Evolutionary conservation across 1,284 basidiomycete genomes (phyloP), one percentile per base, ranked within the genome.

Genomic region (Pseudozyma tsukubaensis): DNA sequence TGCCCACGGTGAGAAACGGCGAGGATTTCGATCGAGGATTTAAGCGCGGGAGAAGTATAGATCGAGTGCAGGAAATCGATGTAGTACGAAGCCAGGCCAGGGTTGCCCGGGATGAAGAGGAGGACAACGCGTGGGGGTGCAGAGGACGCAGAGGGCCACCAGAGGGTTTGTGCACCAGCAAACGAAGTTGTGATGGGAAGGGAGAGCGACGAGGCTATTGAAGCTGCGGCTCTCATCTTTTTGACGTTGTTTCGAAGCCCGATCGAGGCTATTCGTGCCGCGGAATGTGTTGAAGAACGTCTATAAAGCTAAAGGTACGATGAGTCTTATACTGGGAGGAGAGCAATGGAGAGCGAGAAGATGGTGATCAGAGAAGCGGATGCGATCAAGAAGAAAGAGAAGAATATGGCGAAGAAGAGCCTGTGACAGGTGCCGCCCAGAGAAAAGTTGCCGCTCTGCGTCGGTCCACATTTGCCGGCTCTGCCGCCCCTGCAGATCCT

Each of bases 91-190:
- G 56, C 35, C 6, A 81, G 29, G 4, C 79, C 79, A 0, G 79
- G 79, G 52, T 81, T 81, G 44, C 79, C 79, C 0, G 76, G 76
- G 34, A 81, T 72, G 50, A 81, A 80, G 47, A 81, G 53, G 1
- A 81, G 43, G 13, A 78, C 62, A 1, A 76, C 60, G 8, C 59
- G 54, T 4, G 78, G 78, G 6, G 56, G 51, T 0, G 7, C 1
- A 1, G 59, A 32, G 3, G 52, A 49, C 14, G 59, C 14, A 1
- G 47, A 53, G 0, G 76, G 78, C 70, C 73, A 79, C 72, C 70
- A 76, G 4, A 74, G 63, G 12, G 73, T 57, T 24, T 70, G 64
- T 10, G 72, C 71, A 5, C 76, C 76, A 1, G 63, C 72, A 40
- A 73, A 77, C 1, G 72, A 56, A 0, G 76, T 71, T 1, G 36